Percentiles rank a stretch among this genome's conserved stretches.
Conservation (phyloP, 2,329 filamentous ascomycete genomes). For the Ceratocystis cacaofunesta region DNA sequence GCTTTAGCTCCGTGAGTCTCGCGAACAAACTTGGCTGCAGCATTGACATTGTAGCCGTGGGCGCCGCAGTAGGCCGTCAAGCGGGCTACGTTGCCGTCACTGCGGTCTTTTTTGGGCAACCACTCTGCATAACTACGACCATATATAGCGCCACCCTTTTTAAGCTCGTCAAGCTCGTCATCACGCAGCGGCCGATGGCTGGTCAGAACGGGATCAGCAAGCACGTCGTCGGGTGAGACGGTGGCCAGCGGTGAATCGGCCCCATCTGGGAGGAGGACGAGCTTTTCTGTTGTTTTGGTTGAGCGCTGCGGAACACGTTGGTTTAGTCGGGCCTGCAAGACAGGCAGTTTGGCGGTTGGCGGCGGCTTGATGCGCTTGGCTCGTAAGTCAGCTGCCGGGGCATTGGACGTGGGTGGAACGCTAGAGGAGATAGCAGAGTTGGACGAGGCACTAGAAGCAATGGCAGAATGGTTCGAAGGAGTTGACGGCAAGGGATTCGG, state of each 20-base stretch:
- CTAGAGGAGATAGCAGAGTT: conserved; percentile 24
- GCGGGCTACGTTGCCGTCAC: conserved; percentile 64
- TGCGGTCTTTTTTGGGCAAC: conserved; percentile 71
- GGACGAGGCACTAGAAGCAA: conserved; percentile 25
- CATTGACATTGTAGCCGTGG: conserved; percentile 78
- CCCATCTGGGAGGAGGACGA: conserved; percentile 72
- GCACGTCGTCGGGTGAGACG: conserved; percentile 40
- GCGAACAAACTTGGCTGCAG: conserved; percentile 76
- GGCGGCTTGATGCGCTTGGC: conserved; percentile 16
- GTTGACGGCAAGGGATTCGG: conserved; percentile 33
- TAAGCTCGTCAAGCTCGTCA: conserved; percentile 50
- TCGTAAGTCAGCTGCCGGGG: conserved; percentile 7
- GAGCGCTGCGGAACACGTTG: conserved; percentile 65
- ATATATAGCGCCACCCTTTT: conserved; percentile 43
- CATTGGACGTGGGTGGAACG: conserved; percentile 21
- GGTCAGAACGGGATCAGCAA: conserved; percentile 9
- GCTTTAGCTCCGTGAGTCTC: conserved; percentile 80
- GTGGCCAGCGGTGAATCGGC: conserved; percentile 30
- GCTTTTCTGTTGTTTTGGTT: conserved; percentile 88
- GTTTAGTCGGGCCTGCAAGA: conserved; percentile 32
- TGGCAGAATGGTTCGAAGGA: conserved; percentile 23
- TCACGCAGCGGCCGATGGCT: conserved; percentile 43
- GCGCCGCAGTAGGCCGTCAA: conserved; percentile 95
- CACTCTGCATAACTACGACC: conserved; percentile 92
- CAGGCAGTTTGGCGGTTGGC: conserved; percentile 17